Base-by-base conservation (phyloP, 352 stramenopile genomes). In the Globisporangium splendens region DNA sequence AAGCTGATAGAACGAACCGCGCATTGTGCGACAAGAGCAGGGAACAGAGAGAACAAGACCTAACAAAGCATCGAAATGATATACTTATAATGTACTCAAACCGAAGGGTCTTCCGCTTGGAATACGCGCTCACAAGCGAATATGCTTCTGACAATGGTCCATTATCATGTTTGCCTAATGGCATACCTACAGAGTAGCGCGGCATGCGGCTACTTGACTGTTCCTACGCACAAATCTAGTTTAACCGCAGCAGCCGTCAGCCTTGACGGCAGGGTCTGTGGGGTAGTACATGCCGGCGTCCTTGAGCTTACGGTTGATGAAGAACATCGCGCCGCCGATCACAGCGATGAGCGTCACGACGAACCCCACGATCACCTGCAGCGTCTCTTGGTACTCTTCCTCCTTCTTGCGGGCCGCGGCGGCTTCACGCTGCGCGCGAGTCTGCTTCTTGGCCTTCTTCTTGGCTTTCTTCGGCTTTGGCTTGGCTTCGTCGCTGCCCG, bases 221-320 rank as follows among this genome's bases (percentile, higher is more conserved):
- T 35, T 35, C 28, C 28, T 35, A 35, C 28, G 28, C 10, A 8
- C 28, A 35, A 4, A 18, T 44, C 39, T 7, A 2, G 14, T 7
- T 65, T 56, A 65, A 24, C 58, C 50, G 63, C 83, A 87, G 72
- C 84, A 88, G 22, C 70, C 62, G 17, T 54, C 72, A 0, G 79
- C 68, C 62, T 83, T 84, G 35, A 61, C 79, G 7, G 75, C 62
- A 10, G 81, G 78, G 52, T 89, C 67, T 1, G 73, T 57, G 2
- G 82, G 72, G 56, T 85, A 89, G 76, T 92, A 92, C 70, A 92
- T 87, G 24, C 82, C 82, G 15, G 79, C 82, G 12, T 64, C 69
- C 72, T 92, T 92, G 54, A 92, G 80, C 72, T 94, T 94, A 66
- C 84, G 79, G 69, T 91, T 91, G 57, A 93, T 89, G 66, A 84